These are phyloP conservation scores for Macrolepiota fuliginosa DNA, from an alignment of 768 basidiomycete species.

Conservation along the genomic window DNA sequence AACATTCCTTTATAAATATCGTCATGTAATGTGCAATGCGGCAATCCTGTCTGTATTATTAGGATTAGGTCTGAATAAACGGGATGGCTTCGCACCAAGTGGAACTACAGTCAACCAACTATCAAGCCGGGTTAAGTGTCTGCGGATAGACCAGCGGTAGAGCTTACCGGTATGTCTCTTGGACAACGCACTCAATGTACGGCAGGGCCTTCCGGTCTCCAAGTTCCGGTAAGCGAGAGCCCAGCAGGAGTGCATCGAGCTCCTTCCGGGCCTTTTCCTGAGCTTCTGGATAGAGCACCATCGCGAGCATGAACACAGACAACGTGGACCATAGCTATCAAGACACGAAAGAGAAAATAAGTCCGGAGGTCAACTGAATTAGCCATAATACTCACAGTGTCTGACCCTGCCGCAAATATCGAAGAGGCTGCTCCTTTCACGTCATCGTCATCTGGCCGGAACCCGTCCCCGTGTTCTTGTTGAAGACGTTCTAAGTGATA, in stretches of 20 bases:
- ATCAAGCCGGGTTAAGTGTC: conserved; percentile 13
- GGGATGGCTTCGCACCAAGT: neutral
- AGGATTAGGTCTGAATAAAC: neutral
- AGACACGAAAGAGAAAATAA: neutral
- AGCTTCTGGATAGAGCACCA: conserved; percentile 58
- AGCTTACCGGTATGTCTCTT: conserved; percentile 54
- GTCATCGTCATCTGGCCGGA: conserved; percentile 20
- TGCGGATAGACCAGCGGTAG: conserved; percentile 46
- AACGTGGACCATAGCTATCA: conserved; percentile 51
- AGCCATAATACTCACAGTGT: conserved; percentile 45
- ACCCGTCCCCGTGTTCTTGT: neutral
- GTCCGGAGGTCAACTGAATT: neutral
- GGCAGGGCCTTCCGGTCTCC: conserved; percentile 54
- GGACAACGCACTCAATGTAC: conserved; percentile 55
- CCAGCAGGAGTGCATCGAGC: conserved; percentile 56
- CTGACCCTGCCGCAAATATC: conserved; percentile 66
- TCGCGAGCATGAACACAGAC: conserved; percentile 62
- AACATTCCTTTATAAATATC: conserved; percentile 56
- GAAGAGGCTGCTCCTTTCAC: conserved; percentile 77
- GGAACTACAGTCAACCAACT: conserved; percentile 1
- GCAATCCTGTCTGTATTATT: conserved; percentile 40
- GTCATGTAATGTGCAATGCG: conserved; percentile 62
- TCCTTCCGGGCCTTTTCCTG: conserved; percentile 62
- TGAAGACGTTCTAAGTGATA: neutral
- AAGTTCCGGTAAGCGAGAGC: conserved; percentile 55